Evolutionary conservation across 2,329 filamentous ascomycete species (phyloP).

Genomic region (Pseudocercospora ulei): DNA sequence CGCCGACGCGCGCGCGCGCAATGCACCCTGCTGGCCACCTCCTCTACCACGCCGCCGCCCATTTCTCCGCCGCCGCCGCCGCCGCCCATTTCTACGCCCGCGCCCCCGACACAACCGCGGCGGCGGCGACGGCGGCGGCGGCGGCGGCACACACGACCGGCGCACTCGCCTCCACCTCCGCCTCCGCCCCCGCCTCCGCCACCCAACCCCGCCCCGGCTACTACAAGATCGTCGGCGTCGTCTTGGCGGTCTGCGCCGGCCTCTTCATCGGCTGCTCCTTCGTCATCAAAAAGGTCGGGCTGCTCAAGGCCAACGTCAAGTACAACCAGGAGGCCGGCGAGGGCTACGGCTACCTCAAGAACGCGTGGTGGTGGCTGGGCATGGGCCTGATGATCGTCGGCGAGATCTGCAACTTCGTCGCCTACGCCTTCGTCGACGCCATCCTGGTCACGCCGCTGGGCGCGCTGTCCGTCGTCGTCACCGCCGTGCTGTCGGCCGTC

Average conservation of each 20-base stretch:
- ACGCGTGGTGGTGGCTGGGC: slow-evolving; percentile 85
- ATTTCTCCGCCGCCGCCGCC: slow-evolving; percentile 34
- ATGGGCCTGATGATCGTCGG: slow-evolving; percentile 97
- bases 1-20: slow-evolving; percentile 13
- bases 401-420: slow-evolving; percentile 94
- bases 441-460: slow-evolving; percentile 90
- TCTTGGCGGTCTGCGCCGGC: slow-evolving; percentile 75
- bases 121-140: slow-evolving; percentile 20
- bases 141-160: slow-evolving; percentile 20
- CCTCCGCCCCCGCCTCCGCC: slow-evolving; percentile 18
- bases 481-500: slow-evolving; percentile 80
- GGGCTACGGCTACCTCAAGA: slow-evolving; percentile 95
- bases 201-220: slow-evolving; percentile 42
- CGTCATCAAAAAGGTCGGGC: slow-evolving; percentile 85
- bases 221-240: slow-evolving; percentile 81
- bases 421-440: slow-evolving; percentile 92
- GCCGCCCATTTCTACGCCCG: no score
- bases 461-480: slow-evolving; percentile 83
- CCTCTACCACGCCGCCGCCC: slow-evolving; percentile 35
- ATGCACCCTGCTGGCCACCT: slow-evolving; percentile 40
- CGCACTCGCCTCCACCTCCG: slow-evolving; percentile 21
- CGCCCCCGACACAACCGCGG: slow-evolving; percentile 22
- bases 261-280: slow-evolving; percentile 91
- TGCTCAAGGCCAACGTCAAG: slow-evolving; percentile 87
- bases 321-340: slow-evolving; percentile 94